Percentiles rank a stretch among this genome's conserved stretches.
phyloP scores from a whole-genome alignment of 1,284 basidiomycete species.

The Austropuccinia psidii region DNA sequence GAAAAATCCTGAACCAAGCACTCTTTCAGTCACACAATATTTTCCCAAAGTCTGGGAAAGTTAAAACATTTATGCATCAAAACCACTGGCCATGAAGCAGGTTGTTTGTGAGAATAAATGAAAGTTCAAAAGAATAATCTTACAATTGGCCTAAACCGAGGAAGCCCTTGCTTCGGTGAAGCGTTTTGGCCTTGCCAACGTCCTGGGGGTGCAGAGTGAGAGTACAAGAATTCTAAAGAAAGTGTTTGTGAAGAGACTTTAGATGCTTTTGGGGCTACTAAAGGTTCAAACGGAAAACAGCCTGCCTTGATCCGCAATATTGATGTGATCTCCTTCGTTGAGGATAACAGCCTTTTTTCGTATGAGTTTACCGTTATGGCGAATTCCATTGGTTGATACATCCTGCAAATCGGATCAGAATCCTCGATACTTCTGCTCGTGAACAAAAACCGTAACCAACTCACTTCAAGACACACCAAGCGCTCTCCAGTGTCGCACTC shows the following conservation, averaged over 20 bases:
- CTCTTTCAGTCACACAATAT: constrained; percentile 22
- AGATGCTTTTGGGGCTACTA: too few relatives aligned
- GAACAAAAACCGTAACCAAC: background rate
- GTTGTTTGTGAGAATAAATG: background rate
- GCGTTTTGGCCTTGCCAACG: background rate
- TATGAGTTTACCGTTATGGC: constrained; percentile 18
- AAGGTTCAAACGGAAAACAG: background rate
- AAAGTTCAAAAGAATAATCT: too few relatives aligned
- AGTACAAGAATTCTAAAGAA: constrained; percentile 24
- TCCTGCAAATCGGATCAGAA: background rate
- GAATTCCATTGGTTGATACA: constrained; percentile 33
- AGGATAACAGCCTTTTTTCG: constrained; percentile 30
- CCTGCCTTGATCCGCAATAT: constrained; percentile 27
- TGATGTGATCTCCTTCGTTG: constrained; percentile 20
- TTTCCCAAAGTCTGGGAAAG: constrained; percentile 15
- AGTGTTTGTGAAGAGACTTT: background rate
- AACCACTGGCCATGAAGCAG: background rate
- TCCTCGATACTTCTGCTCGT: too few relatives aligned
- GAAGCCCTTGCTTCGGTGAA: background rate
- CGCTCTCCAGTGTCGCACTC: constrained; percentile 36
- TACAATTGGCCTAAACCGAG: background rate
- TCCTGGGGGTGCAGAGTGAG: constrained; percentile 19
- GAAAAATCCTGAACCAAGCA: constrained; percentile 34
- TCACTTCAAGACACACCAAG: constrained; percentile 33
- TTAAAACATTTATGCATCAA: background rate